Conservation (phyloP, 2,329 filamentous ascomycete genomes). For the Talaromyces sp. region DNA sequence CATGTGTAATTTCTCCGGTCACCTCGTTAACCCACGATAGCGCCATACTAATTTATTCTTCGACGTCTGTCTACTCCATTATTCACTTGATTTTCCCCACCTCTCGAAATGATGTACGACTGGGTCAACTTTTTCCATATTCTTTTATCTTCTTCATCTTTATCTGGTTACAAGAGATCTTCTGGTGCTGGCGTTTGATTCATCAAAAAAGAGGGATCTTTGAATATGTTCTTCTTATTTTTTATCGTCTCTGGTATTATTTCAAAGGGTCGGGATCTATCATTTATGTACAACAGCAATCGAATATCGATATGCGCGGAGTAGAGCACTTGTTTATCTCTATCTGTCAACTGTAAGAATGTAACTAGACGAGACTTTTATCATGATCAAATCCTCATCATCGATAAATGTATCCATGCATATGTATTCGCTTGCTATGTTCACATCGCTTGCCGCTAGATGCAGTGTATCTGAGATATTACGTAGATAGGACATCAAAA, state of each 20-base stretch:
- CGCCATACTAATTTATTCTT: background rate
- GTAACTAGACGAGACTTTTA: background rate
- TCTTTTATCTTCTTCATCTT: conserved; percentile 4
- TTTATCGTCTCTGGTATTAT: background rate
- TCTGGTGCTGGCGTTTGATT: conserved; percentile 13
- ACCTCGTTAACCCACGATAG: background rate
- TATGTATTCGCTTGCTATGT: background rate
- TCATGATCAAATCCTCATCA: background rate
- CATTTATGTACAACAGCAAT: conserved; percentile 3
- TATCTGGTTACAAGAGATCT: background rate
- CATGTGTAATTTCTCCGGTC: background rate
- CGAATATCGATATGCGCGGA: background rate
- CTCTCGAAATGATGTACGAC: conserved; percentile 16
- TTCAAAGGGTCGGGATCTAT: background rate
- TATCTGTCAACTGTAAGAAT: background rate
- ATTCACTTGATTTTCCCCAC: background rate
- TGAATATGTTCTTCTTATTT: background rate
- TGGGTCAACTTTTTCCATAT: conserved; percentile 8
- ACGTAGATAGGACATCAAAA: background rate
- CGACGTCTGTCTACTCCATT: background rate
- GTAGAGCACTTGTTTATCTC: background rate
- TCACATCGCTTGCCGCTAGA: background rate
- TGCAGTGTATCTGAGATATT: background rate
- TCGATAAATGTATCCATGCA: background rate
- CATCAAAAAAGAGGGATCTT: conserved; percentile 5